Evolutionary conservation across 768 basidiomycete species (phyloP), one percentile per base, ranked within the genome.

Genomic region (Kwoniella sp.): DNA sequence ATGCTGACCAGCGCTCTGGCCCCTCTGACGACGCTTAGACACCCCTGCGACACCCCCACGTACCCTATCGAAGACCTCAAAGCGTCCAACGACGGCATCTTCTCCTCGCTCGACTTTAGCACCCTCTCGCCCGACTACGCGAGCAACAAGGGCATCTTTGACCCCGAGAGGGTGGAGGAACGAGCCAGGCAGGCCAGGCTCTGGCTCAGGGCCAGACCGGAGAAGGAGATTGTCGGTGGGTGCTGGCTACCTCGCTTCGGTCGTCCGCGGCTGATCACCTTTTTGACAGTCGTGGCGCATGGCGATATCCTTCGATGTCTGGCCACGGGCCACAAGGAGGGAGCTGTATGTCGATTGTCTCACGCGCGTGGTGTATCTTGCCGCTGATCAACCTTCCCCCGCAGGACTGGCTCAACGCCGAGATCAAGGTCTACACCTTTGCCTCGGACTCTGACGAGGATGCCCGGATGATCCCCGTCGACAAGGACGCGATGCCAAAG

Each of bases 401-500:
- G n/a, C 37, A 58, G 62, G 57, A 62, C 22, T 75, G 71, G 71
- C 62, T 47, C 9, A 75, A 75, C 52, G 63, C 70, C 43, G 71
- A 75, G 49, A 60, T 67, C 22, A 60, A 65, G 29, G 55, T 64
- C 8, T 71, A 59, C 59, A 63, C 58, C 0, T 74, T 74, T 50
- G 34, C 20, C 11, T 56, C 52, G 3, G 53, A 37, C 11, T 47
- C 56, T 17, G 67, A 67, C 51, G 63, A 63, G 10, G 65, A 72
- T 10, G 72, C 66, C 0, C 25, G 23, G 10, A 29, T 73, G 34
- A 53, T 63, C 3, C 50, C 61, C 29, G 41, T 67, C 19, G 46
- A 50, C 20, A 45, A 45, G 7, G 53, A 66, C 26, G 66, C 56
- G 23, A 53, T 64, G 43, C 57, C 50, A 5, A 33, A 36, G 27